A percentile compares a stretch with the other conserved stretches of the same genome.
These are phyloP conservation scores for Tremella fuciformis DNA, from an alignment of 768 basidiomycete species.

Conservation along the genomic window DNA sequence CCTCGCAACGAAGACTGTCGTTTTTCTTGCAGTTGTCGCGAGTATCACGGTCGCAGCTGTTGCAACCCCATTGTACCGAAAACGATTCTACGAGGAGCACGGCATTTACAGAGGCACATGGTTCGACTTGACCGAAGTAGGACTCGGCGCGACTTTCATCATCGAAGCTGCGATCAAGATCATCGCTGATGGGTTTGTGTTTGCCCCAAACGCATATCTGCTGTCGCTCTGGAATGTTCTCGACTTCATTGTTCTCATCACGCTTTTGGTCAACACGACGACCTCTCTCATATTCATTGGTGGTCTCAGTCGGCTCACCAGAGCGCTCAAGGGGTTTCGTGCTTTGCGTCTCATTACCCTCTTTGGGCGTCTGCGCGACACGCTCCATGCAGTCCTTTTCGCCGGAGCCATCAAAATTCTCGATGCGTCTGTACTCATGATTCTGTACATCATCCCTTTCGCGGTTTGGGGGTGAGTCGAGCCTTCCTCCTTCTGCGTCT, in stretches of 20 bases:
- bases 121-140: conserved; percentile 79
- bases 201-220: conserved; percentile 69
- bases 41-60: conserved; percentile 77
- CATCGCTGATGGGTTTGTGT: conserved; percentile 85
- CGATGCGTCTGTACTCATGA: conserved; percentile 82
- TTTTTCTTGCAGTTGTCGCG: conserved; percentile 73
- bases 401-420: conserved; percentile 79
- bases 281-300: conserved; percentile 72
- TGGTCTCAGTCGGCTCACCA: conserved; percentile 74
- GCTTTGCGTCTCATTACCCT: conserved; percentile 87
- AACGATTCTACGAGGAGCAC: conserved; percentile 63
- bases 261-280: conserved; percentile 70
- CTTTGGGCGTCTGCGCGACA: conserved; percentile 77
- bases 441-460: conserved; percentile 59
- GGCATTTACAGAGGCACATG: conserved; percentile 69
- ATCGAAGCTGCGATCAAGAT: conserved; percentile 85
- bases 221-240: conserved; percentile 88
- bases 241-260: conserved; percentile 78
- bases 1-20: conserved; percentile 68
- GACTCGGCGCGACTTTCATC: conserved; percentile 67
- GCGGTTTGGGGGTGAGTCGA: conserved; percentile 50
- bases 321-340: conserved; percentile 80
- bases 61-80: conserved; percentile 80
- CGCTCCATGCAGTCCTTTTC: conserved; percentile 79
- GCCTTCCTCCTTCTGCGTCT: neutral